These are phyloP conservation scores for Sordariomycetes sp. DNA, from an alignment of 2,329 filamentous ascomycete species.

Conservation along the genomic window DNA sequence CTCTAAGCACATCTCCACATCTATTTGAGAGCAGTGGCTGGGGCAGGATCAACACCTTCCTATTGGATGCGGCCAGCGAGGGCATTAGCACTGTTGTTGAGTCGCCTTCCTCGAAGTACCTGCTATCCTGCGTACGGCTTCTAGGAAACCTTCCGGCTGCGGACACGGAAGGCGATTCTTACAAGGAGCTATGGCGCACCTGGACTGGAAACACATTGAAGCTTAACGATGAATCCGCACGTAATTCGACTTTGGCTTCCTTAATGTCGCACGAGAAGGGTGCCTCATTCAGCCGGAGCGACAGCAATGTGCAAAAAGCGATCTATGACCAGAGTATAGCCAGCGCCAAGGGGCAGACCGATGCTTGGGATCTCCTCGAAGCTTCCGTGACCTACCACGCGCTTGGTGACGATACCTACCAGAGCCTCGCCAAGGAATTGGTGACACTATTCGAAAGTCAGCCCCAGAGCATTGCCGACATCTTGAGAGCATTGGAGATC, in stretches of 20 bases:
- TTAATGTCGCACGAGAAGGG: constrained; percentile 38
- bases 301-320: constrained; percentile 34
- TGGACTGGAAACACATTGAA: constrained; percentile 33
- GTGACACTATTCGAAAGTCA: constrained; percentile 19
- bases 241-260: constrained; percentile 24
- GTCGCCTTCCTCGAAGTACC: constrained; percentile 58
- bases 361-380: constrained; percentile 37
- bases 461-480: constrained; percentile 15
- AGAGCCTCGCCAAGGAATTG: constrained; percentile 23
- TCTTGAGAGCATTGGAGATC: constrained; percentile 37
- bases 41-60: constrained; percentile 29
- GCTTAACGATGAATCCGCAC: constrained; percentile 11
- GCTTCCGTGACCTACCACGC: constrained; percentile 33
- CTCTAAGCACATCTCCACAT: constrained; percentile 25
- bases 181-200: constrained; percentile 29
- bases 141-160: constrained; percentile 32
- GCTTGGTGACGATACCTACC: constrained; percentile 23
- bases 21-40: constrained; percentile 26
- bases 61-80: constrained; percentile 41
- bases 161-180: not conserved
- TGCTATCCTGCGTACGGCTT: constrained; percentile 57
- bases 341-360: constrained; percentile 21
- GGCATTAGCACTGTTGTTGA: constrained; percentile 48
- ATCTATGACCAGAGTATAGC: constrained; percentile 30
- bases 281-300: constrained; percentile 25